Evolutionary conservation across 2,329 filamentous ascomycete species (phyloP).

Genomic region (Whalleya microplaca): DNA sequence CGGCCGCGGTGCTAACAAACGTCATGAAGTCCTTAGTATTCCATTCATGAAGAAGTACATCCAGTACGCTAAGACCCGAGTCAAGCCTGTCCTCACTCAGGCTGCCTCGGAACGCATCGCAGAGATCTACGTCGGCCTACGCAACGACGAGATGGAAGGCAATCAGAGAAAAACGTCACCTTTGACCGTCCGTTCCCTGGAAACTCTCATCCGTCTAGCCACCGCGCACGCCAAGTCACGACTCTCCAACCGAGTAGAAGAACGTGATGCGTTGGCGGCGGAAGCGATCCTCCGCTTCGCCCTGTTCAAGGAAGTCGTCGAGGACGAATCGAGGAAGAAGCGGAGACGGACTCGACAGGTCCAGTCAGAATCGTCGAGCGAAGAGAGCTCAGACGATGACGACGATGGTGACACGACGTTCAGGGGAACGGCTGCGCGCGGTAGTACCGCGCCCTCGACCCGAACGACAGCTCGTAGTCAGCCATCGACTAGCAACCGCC

Average conservation of each 20-base stretch:
- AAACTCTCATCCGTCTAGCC: conserved; percentile 96
- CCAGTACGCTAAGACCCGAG: conserved; percentile 91
- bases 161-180: conserved; percentile 93
- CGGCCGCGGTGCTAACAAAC: conserved; percentile 73
- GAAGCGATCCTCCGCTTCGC: conserved; percentile 92
- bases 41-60: conserved; percentile 99
- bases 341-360: conserved; percentile 70
- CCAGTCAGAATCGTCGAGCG: conserved; percentile 61
- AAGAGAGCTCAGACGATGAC: conserved; percentile 64
- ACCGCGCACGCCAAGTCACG: conserved; percentile 95
- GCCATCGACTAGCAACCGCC: conserved; percentile 32
- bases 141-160: conserved; percentile 94
- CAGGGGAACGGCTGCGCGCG: conserved; percentile 44
- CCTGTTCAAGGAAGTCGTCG: conserved; percentile 92
- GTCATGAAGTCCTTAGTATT: conserved; percentile 88
- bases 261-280: conserved; percentile 84
- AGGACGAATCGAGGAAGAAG: conserved; percentile 79
- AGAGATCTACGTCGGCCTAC: conserved; percentile 85
- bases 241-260: conserved; percentile 84
- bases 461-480: conserved; percentile 30
- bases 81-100: conserved; percentile 89
- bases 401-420: conserved; percentile 45
- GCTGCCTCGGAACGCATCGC: conserved; percentile 92
- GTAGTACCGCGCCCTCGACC: conserved; percentile 41
- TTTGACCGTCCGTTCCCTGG: conserved; percentile 94